A percentile compares a stretch with the other conserved stretches of the same genome.
Conservation (phyloP, 2,329 filamentous ascomycete species). For the Stemphylium beticola region DNA sequence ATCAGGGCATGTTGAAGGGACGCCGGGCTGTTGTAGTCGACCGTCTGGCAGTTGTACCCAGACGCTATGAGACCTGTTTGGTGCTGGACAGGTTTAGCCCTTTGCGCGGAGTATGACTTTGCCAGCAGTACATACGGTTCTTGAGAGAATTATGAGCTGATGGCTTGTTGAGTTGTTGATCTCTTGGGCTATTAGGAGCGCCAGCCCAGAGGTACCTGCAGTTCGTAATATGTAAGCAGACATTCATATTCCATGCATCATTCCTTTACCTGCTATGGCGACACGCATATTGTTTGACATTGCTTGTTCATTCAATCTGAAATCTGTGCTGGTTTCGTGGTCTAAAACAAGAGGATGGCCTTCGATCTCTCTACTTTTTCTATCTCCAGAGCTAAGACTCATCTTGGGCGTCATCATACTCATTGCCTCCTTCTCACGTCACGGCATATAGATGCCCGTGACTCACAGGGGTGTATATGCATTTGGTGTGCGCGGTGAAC, state of each 20-base stretch:
- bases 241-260: not conserved
- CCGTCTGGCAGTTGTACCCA: conserved; percentile 70
- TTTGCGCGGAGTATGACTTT: not conserved
- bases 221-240: not conserved
- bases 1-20: conserved; percentile 70
- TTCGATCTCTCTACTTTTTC: conserved; percentile 6
- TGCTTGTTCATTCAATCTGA: conserved; percentile 16
- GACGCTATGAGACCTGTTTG: conserved; percentile 62
- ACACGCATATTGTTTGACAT: conserved; percentile 60
- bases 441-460: conserved; percentile 30
- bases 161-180: conserved; percentile 68
- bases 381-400: conserved; percentile 3
- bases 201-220: conserved; percentile 63
- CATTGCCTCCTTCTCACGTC: conserved; percentile 18
- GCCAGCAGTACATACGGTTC: conserved; percentile 57
- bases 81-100: conserved; percentile 49
- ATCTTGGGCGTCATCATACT: conserved; percentile 8
- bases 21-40: conserved; percentile 68
- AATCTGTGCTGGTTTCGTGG: not conserved
- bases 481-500: conserved; percentile 31
- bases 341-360: not conserved
- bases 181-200: conserved; percentile 63
- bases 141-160: conserved; percentile 73
- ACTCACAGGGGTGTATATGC: conserved; percentile 33
- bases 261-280: conserved; percentile 57